Conservation (phyloP, 441 rosid species). For the Mallotus repandus region DNA sequence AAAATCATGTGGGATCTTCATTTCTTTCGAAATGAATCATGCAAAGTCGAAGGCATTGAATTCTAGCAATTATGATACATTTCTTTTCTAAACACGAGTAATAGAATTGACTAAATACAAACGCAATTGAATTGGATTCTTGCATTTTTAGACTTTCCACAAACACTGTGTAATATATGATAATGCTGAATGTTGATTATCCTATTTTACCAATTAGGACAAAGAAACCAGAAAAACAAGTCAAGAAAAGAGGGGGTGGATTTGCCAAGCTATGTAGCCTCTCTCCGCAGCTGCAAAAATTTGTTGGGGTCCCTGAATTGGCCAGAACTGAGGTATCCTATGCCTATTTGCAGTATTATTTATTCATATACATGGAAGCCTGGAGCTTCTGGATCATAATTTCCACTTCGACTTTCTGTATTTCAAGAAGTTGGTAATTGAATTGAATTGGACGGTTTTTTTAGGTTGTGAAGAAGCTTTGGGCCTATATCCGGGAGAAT, state of each 20-base stretch:
- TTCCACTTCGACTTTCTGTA: not conserved
- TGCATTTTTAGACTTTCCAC: not conserved
- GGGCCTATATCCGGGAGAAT: conserved; percentile 54
- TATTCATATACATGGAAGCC: not conserved
- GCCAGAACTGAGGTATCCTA: conserved; percentile 71
- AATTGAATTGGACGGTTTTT: not conserved
- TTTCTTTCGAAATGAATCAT: too few relatives aligned
- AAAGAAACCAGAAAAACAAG: conserved; percentile 19
- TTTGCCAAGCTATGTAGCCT: conserved; percentile 70
- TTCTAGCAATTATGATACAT: too few relatives aligned
- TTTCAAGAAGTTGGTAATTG: not conserved
- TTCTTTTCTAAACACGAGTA: too few relatives aligned
- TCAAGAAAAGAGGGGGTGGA: conserved; percentile 68
- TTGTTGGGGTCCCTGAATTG: conserved; percentile 63
- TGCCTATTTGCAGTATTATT: too few relatives aligned
- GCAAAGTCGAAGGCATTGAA: too few relatives aligned
- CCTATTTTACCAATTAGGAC: conserved; percentile 35
- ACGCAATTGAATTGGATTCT: too few relatives aligned
- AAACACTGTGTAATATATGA: not conserved
- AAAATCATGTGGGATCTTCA: too few relatives aligned
- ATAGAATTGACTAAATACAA: too few relatives aligned
- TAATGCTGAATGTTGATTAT: not conserved
- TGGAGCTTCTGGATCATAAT: not conserved
- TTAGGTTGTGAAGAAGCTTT: conserved; percentile 61
- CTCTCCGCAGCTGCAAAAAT: conserved; percentile 73